These are phyloP conservation scores for Chrysosporium queenslandicum DNA, from an alignment of 2,329 filamentous ascomycete species.

Conservation along the genomic window DNA sequence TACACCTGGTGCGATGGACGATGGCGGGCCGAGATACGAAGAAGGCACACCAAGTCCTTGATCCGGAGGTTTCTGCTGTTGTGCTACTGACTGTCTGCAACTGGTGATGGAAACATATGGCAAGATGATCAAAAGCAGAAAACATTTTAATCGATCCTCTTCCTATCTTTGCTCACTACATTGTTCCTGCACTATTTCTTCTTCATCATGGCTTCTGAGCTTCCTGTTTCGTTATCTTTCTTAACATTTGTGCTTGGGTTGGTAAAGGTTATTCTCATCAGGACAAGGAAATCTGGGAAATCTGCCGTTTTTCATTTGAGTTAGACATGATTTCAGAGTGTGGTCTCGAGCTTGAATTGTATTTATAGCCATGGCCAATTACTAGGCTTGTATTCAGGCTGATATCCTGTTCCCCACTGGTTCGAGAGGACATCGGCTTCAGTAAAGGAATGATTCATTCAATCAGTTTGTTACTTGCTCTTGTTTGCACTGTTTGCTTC, in stretches of 20 bases:
- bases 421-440: too few relatives aligned
- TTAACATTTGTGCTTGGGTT: not conserved
- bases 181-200: too few relatives aligned
- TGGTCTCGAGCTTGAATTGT: not conserved
- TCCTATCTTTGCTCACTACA: not conserved
- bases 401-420: too few relatives aligned
- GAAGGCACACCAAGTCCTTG: conserved; percentile 36
- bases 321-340: not conserved
- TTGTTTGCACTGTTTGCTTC: conserved; percentile 9
- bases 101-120: not conserved
- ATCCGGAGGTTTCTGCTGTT: conserved; percentile 4
- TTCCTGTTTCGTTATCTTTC: too few relatives aligned
- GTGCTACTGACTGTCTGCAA: not conserved
- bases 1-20: conserved; percentile 33
- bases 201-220: too few relatives aligned
- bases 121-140: too few relatives aligned
- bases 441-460: too few relatives aligned
- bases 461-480: not conserved
- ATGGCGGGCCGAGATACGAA: conserved; percentile 35
- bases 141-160: too few relatives aligned
- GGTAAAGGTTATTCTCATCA: not conserved
- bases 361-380: not conserved
- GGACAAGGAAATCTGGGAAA: not conserved
- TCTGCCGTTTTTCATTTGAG: not conserved
- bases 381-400: not conserved